Evolutionary conservation across 1,139 yeast species (phyloP).

Genomic region (Debaryomyces subglobosus): DNA sequence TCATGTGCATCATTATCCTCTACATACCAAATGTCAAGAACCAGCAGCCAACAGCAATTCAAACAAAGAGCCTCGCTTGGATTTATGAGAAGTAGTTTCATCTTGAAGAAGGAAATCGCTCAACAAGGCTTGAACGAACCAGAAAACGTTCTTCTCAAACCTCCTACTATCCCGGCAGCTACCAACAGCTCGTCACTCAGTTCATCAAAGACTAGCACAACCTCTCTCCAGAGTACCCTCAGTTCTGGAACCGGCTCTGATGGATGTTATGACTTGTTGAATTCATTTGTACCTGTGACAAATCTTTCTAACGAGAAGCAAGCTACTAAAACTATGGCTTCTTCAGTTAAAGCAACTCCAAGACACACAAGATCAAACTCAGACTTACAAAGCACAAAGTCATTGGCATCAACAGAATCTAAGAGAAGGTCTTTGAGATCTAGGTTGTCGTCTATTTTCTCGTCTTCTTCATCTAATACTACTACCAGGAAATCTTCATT

Average conservation of each 20-base stretch:
- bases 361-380: slow-evolving; percentile 19
- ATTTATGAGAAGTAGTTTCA: slow-evolving; percentile 44
- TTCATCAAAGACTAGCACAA: slow-evolving; percentile 7
- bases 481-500: slow-evolving; percentile 10
- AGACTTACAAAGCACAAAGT: slow-evolving; percentile 9
- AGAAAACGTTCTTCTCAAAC: slow-evolving; percentile 33
- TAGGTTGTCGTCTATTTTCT: slow-evolving; percentile 31
- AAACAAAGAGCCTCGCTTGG: slow-evolving; percentile 38
- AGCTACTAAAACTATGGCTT: not conserved
- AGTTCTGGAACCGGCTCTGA: slow-evolving; percentile 18
- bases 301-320: slow-evolving; percentile 5
- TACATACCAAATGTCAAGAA: slow-evolving; percentile 16
- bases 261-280: slow-evolving; percentile 23
- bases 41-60: slow-evolving; percentile 13
- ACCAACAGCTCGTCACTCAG: slow-evolving; percentile 1
- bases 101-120: slow-evolving; percentile 38
- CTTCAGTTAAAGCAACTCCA: not conserved
- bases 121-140: slow-evolving; percentile 34
- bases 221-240: slow-evolving; percentile 14
- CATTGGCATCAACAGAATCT: slow-evolving; percentile 11
- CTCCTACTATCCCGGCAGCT: slow-evolving; percentile 35
- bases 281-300: slow-evolving; percentile 18
- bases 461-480: slow-evolving; percentile 14
- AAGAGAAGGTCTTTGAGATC: slow-evolving; percentile 31
- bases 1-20: slow-evolving; percentile 18